Evolutionary conservation across 1,139 yeast genomes (phyloP).

Genomic region (Debaryomycetaceae sp.): DNA sequence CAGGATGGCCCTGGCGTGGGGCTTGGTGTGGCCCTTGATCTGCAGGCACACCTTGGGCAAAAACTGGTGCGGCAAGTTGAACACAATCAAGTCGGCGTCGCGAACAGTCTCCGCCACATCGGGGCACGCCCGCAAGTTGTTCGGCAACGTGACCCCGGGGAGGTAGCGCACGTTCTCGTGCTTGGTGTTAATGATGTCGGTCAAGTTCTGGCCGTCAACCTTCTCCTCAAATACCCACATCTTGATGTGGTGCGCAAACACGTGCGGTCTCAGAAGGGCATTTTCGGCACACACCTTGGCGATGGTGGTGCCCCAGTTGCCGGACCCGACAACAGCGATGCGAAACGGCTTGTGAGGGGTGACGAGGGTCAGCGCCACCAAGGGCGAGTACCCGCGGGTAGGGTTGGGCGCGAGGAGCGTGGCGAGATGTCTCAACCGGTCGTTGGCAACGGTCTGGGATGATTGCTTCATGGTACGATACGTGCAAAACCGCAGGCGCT

Average conservation of each 20-base stretch:
- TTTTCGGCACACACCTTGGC: conserved; percentile 46
- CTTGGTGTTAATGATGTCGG: conserved; percentile 39
- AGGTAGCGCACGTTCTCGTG: conserved; percentile 45
- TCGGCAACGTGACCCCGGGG: conserved; percentile 41
- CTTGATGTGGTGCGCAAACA: conserved; percentile 35
- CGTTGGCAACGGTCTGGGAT: conserved; percentile 20
- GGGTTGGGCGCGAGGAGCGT: conserved; percentile 28
- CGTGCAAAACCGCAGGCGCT: no score
- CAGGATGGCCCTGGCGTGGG: conserved; percentile 40
- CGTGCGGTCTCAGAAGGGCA: conserved; percentile 34
- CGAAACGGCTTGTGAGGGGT: conserved; percentile 28
- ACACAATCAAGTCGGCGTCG: conserved; percentile 43
- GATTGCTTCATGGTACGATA: no score
- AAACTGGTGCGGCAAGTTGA: conserved; percentile 48
- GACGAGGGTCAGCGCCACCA: conserved; percentile 1
- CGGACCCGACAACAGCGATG: conserved; percentile 44
- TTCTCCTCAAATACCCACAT: conserved; percentile 49
- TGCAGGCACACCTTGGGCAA: conserved; percentile 34
- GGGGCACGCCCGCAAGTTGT: conserved; percentile 40
- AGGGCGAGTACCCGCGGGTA: conserved; percentile 4
- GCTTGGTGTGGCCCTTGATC: conserved; percentile 37
- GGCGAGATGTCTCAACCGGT: conserved; percentile 38
- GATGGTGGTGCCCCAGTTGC: conserved; percentile 49
- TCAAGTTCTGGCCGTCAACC: conserved; percentile 38
- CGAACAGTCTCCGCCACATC: conserved; percentile 33